Percentiles rank a stretch among this genome's conserved stretches.
These are phyloP conservation scores for Lonicera japonica DNA, from an alignment of 129 eudicot species.

Conservation along the genomic window DNA sequence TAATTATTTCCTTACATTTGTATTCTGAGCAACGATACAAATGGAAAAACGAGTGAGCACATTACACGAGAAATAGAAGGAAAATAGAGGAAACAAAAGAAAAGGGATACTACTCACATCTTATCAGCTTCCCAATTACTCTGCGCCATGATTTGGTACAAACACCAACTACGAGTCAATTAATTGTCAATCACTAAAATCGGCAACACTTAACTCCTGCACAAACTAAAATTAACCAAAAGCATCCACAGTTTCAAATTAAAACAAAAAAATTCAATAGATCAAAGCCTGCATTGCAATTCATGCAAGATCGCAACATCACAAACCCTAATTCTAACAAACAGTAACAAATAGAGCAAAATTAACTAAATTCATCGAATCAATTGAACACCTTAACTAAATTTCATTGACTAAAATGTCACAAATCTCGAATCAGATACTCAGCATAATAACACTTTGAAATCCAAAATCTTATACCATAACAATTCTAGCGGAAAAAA, in stretches of 20 bases:
- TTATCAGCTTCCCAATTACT: slow-evolving; percentile 99
- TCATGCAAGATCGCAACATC: slow-evolving; percentile 18
- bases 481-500: too few species aligned
- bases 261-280: background rate
- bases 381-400: background rate
- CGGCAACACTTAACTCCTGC: slow-evolving; percentile 25
- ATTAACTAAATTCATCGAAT: background rate
- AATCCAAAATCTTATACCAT: too few species aligned
- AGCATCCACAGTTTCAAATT: background rate
- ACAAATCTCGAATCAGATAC: too few species aligned
- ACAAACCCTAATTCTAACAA: slow-evolving; percentile 13
- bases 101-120: slow-evolving; percentile 43
- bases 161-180: slow-evolving; percentile 8
- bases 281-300: slow-evolving; percentile 29
- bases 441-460: too few species aligned
- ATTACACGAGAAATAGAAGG: background rate
- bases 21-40: too few species aligned
- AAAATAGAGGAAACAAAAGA: slow-evolving; percentile 5
- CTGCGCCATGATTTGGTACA: slow-evolving; percentile 67
- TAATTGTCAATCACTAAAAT: slow-evolving; percentile 12
- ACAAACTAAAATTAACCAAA: slow-evolving; percentile 4
- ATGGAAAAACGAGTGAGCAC: too few species aligned
- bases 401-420: too few species aligned
- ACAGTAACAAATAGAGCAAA: background rate
- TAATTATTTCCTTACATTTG: too few species aligned